These are phyloP conservation scores for Diatrype stigma DNA, from an alignment of 2,329 filamentous ascomycete genomes.

Conservation along the genomic window DNA sequence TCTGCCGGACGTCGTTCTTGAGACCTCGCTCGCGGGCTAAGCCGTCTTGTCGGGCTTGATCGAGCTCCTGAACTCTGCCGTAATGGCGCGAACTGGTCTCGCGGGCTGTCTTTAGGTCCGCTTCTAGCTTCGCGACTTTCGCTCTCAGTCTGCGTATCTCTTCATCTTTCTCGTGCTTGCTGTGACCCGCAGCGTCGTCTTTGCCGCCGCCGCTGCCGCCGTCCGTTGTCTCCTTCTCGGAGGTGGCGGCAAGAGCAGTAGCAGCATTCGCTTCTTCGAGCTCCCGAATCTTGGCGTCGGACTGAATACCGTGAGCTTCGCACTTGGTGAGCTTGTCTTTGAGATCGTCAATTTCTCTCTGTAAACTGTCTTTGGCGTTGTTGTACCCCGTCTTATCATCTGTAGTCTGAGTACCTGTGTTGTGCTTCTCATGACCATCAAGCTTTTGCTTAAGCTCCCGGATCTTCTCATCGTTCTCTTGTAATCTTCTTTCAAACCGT, in stretches of 20 bases:
- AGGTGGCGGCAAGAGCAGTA: too few species aligned
- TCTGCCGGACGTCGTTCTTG: neutral
- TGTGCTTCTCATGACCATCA: neutral
- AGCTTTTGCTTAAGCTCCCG: neutral
- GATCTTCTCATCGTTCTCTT: neutral
- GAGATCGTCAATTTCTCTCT: neutral
- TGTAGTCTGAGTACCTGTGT: neutral
- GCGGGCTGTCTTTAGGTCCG: neutral
- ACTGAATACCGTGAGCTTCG: neutral
- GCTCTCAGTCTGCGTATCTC: too few species aligned
- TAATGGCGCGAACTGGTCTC: neutral
- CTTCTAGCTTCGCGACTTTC: neutral
- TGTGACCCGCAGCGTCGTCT: too few species aligned
- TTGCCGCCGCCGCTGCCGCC: too few species aligned
- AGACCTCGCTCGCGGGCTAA: neutral
- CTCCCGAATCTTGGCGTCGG: neutral
- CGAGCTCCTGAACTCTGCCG: neutral
- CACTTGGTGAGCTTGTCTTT: neutral
- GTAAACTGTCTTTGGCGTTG: neutral
- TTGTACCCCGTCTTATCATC: neutral
- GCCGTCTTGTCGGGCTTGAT: neutral
- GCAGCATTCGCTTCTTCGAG: neutral
- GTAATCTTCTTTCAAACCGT: neutral
- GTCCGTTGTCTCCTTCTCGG: too few species aligned
- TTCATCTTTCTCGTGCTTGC: too few species aligned